These are phyloP conservation scores for Hyphopichia homilentoma DNA, from an alignment of 805 yeast genomes.

Conservation along the genomic window DNA sequence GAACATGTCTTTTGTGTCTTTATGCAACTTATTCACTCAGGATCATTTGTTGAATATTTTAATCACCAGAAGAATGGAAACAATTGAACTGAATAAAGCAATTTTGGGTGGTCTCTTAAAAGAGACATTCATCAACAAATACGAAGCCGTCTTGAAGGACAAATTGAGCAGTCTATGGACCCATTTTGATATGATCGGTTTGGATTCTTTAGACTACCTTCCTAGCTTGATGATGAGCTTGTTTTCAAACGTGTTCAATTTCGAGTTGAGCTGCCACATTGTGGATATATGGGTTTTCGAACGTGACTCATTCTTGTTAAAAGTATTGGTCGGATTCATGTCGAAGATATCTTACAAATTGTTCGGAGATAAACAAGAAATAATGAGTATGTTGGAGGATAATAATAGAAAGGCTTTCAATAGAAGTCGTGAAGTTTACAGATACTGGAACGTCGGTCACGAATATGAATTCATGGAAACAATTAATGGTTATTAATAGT, in stretches of 20 bases:
- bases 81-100: slow-evolving; percentile 1
- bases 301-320: slow-evolving; percentile 50
- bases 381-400: slow-evolving; percentile 29
- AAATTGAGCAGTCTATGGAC: slow-evolving; percentile 41
- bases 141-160: slow-evolving; percentile 42
- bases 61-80: background rate
- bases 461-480: slow-evolving; percentile 44
- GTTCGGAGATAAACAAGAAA: slow-evolving; percentile 48
- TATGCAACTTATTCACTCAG: slow-evolving; percentile 32
- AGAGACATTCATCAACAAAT: slow-evolving; percentile 27
- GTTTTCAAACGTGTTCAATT: slow-evolving; percentile 42
- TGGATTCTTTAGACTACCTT: slow-evolving; percentile 43
- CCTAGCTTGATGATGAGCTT: slow-evolving; percentile 38
- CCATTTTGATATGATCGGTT: slow-evolving; percentile 45
- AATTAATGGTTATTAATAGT: too few species aligned
- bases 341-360: slow-evolving; percentile 44
- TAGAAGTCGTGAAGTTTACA: slow-evolving; percentile 6
- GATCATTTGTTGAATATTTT: slow-evolving; percentile 1
- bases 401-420: slow-evolving; percentile 4
- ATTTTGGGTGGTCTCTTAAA: slow-evolving; percentile 5
- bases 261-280: slow-evolving; percentile 46
- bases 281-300: slow-evolving; percentile 62
- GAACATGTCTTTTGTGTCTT: slow-evolving; percentile 33
- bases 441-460: slow-evolving; percentile 47
- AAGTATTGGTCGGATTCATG: slow-evolving; percentile 52